A percentile compares a stretch with the other conserved stretches of the same genome.
phyloP scores from a whole-genome alignment of 495 filamentous ascomycete genomes.

The Lasiosphaeris hirsuta region DNA sequence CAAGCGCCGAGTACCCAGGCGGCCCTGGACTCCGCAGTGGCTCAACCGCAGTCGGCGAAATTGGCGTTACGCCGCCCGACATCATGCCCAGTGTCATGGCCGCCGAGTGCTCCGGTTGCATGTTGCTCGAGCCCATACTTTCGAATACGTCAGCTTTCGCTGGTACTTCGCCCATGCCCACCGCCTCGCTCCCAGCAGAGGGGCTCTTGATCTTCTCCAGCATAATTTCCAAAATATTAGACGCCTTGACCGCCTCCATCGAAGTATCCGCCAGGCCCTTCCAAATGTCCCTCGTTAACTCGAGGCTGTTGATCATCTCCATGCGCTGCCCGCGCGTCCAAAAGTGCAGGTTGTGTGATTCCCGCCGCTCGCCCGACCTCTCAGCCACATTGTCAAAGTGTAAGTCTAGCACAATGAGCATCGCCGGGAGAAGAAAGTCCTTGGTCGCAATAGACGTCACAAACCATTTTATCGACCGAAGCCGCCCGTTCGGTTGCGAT shows the following conservation, averaged over 20 bases:
- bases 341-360: conserved; percentile 53
- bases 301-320: conserved; percentile 72
- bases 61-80: conserved; percentile 65
- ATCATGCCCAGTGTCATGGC: conserved; percentile 82
- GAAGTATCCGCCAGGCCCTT: conserved; percentile 66
- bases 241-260: conserved; percentile 88
- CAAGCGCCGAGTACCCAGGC: conserved; percentile 34
- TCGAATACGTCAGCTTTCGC: conserved; percentile 32
- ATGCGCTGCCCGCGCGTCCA: conserved; percentile 69
- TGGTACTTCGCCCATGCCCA: conserved; percentile 13
- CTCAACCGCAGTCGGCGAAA: conserved; percentile 36
- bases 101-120: conserved; percentile 61
- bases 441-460: conserved; percentile 72
- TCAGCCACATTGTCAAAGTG: conserved; percentile 46
- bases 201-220: conserved; percentile 63
- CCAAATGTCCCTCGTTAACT: conserved; percentile 75
- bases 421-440: conserved; percentile 84
- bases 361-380: conserved; percentile 29
- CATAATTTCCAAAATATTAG: conserved; percentile 73
- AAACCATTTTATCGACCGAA: conserved; percentile 70
- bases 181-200: conserved; percentile 18
- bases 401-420: conserved; percentile 82
- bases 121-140: conserved; percentile 28
- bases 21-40: conserved; percentile 37
- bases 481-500: conserved; percentile 65